phyloP scores from a whole-genome alignment of 129 eudicot genomes.

The Chrysanthemum lavandulifolium region DNA sequence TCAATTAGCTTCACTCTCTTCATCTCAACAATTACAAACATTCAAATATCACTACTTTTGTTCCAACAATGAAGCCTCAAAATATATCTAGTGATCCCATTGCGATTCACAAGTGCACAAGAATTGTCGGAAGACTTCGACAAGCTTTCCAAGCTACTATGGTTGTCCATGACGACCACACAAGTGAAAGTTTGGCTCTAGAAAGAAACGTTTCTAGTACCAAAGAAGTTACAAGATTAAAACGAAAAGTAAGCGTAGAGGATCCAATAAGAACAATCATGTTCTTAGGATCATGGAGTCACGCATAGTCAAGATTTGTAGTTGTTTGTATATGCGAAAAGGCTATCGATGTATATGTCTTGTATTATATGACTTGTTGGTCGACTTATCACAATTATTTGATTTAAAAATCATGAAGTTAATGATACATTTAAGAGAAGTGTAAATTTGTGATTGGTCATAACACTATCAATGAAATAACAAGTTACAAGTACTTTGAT shows the following conservation, averaged over 20 bases:
- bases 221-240: slow-evolving; percentile 37
- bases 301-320: no score
- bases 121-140: slow-evolving; percentile 43
- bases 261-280: no score
- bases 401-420: no score
- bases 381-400: no score
- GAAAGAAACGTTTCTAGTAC: slow-evolving; percentile 20
- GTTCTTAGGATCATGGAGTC: no score
- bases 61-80: slow-evolving; percentile 54
- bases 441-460: no score
- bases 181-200: not conserved
- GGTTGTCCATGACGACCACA: slow-evolving; percentile 22
- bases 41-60: not conserved
- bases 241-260: not conserved
- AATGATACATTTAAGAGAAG: no score
- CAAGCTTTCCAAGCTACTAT: slow-evolving; percentile 31
- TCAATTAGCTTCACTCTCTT: slow-evolving; percentile 14
- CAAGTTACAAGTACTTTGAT: no score
- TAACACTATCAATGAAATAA: no score
- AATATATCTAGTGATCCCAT: slow-evolving; percentile 44
- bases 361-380: no score
- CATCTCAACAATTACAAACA: not conserved
- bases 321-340: no score
- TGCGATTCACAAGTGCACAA: slow-evolving; percentile 53
- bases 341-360: no score